These are phyloP conservation scores for Gaeumannomyces sp. DNA, from an alignment of 2,329 filamentous ascomycete species.

Conservation along the genomic window DNA sequence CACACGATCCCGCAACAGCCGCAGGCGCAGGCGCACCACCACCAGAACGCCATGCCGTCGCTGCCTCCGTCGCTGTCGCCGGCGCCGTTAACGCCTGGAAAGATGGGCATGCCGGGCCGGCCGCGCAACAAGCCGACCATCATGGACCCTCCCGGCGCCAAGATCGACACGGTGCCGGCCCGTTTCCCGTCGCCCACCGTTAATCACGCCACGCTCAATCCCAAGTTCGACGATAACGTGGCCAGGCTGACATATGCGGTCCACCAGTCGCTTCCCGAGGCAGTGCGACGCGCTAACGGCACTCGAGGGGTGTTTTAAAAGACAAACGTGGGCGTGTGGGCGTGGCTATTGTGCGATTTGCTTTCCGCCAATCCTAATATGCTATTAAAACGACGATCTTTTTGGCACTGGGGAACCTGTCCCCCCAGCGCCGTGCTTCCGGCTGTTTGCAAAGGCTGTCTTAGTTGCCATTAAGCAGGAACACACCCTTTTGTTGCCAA, in stretches of 20 bases:
- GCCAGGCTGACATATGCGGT: conserved; percentile 33
- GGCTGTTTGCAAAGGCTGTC: no score
- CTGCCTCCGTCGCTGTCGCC: not conserved
- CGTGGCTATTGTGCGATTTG: no score
- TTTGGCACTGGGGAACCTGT: no score
- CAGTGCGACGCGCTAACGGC: conserved; percentile 35
- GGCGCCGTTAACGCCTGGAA: conserved; percentile 2
- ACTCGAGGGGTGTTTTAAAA: no score
- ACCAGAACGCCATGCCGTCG: no score
- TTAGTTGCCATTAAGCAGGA: no score
- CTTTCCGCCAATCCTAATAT: no score
- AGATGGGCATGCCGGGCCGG: conserved; percentile 5
- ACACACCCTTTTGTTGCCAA: no score
- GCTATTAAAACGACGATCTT: no score
- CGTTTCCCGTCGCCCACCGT: conserved; percentile 29
- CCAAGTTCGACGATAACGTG: conserved; percentile 33
- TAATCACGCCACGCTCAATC: conserved; percentile 22
- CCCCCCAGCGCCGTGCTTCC: no score
- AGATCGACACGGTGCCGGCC: conserved; percentile 12
- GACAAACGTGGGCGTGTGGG: no score
- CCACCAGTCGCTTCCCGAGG: conserved; percentile 33
- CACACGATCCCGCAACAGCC: not conserved
- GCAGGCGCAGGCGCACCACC: no score
- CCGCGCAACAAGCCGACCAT: conserved; percentile 19
- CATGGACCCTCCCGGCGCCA: conserved; percentile 23